These are phyloP conservation scores for Leptomonas seymouri DNA, from an alignment of 208 protist genomes.

Conservation along the genomic window DNA sequence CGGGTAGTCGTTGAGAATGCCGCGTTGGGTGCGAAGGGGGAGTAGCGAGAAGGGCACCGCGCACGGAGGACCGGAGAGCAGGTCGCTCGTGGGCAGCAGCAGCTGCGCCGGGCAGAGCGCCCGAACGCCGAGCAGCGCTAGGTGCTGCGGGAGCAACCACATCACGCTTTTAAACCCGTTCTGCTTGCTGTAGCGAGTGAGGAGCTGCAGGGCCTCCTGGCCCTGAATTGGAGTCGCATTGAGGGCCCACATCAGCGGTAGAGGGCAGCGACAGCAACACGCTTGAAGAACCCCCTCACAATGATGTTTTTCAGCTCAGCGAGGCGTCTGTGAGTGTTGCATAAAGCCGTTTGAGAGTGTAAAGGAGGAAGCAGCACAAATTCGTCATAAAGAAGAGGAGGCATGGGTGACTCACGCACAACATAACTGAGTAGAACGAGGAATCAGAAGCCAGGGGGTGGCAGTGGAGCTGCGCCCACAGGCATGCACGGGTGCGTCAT, in stretches of 20 bases:
- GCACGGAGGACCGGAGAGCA: conserved; percentile 18
- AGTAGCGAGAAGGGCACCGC: conserved; percentile 40
- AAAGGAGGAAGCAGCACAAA: no score
- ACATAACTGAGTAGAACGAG: no score
- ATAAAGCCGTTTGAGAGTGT: no score
- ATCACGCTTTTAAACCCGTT: conserved; percentile 40
- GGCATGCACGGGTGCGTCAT: no score
- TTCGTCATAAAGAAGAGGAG: no score
- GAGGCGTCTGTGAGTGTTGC: no score
- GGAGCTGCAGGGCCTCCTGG: conserved; percentile 21
- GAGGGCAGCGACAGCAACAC: no score
- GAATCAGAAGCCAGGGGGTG: no score
- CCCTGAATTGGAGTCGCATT: conserved; percentile 30
- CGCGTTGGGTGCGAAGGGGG: background rate
- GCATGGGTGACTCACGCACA: no score
- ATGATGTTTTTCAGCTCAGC: no score
- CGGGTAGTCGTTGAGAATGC: conserved; percentile 18
- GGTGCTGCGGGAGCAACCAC: conserved; percentile 49
- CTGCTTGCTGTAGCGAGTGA: conserved; percentile 18
- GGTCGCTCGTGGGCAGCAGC: conserved; percentile 17
- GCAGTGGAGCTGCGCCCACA: no score
- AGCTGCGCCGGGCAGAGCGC: conserved; percentile 23
- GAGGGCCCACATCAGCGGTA: conserved; percentile 64
- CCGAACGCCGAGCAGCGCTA: conserved; percentile 33
- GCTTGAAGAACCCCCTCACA: no score